Evolutionary conservation across 1,139 yeast species (phyloP).

Genomic region (Diutina scorzettiae): DNA sequence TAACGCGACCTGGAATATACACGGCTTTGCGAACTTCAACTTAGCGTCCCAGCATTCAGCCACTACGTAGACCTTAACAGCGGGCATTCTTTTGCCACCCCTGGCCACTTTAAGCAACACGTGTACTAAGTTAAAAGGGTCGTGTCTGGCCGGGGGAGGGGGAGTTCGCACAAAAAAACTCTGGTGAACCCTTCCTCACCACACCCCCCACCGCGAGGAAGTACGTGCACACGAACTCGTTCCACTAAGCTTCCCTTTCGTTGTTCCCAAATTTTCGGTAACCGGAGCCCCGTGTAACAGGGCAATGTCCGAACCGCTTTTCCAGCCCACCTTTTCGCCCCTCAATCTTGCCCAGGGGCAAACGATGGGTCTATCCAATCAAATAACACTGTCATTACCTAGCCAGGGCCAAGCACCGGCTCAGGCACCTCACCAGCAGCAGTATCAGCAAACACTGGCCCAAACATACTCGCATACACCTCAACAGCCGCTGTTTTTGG

Average conservation of each 20-base stretch:
- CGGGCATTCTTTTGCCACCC: no score
- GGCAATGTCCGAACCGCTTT: conserved; percentile 5
- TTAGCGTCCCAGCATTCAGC: no score
- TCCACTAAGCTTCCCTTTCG: no score
- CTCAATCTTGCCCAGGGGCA: not conserved
- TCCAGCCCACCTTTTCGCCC: conserved; percentile 3
- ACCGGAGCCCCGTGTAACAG: conserved; percentile 1
- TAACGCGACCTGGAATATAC: no score
- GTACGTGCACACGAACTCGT: no score
- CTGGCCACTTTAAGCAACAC: no score
- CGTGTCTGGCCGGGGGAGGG: not conserved
- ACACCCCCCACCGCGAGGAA: no score
- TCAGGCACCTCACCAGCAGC: conserved; percentile 1
- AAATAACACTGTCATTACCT: not conserved
- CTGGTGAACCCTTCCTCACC: no score
- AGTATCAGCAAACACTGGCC: conserved; percentile 1
- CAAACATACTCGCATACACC: not conserved
- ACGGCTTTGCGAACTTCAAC: no score
- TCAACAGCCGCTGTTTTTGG: conserved; percentile 3
- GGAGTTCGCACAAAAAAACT: not conserved
- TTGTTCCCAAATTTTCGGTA: no score
- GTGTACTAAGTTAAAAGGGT: no score
- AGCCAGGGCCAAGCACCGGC: not conserved
- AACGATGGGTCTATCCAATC: conserved; percentile 1
- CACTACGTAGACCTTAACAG: no score